Percentiles rank a stretch among this genome's conserved stretches.
These are phyloP conservation scores for Pelargonium australe DNA, from an alignment of 441 rosid genomes.

Conservation along the genomic window DNA sequence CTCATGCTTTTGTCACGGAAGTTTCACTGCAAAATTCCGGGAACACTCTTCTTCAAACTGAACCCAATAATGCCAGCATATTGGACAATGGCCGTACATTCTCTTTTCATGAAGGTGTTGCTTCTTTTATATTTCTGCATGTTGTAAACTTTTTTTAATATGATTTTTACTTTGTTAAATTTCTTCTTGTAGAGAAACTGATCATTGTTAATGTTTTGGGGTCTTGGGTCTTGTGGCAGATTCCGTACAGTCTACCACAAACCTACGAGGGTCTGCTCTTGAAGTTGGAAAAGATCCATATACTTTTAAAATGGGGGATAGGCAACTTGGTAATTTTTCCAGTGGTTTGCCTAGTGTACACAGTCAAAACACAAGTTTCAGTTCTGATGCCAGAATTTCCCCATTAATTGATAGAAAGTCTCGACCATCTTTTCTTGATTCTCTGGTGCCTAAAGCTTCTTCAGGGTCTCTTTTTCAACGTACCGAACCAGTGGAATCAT, in stretches of 20 bases:
- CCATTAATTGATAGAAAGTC: constrained; percentile 54
- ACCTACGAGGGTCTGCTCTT: constrained; percentile 32
- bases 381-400: constrained; percentile 41
- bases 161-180: neutral
- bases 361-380: constrained; percentile 37
- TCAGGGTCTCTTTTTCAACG: constrained; percentile 38
- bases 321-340: constrained; percentile 39
- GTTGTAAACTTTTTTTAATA: neutral
- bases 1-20: constrained; percentile 20
- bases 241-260: constrained; percentile 30
- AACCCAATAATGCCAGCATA: constrained; percentile 25
- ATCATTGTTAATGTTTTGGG: constrained; percentile 12
- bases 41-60: constrained; percentile 25
- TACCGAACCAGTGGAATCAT: constrained; percentile 31
- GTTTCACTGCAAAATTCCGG: constrained; percentile 27
- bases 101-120: constrained; percentile 26
- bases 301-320: constrained; percentile 30
- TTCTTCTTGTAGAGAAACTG: constrained; percentile 20
- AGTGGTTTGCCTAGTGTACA: constrained; percentile 33
- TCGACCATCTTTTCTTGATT: constrained; percentile 88
- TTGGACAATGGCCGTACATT: constrained; percentile 29
- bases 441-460: constrained; percentile 52
- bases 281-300: constrained; percentile 35
- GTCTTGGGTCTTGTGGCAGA: constrained; percentile 37
- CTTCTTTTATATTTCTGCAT: constrained; percentile 7